Conservation (phyloP, 2,329 filamentous ascomycete genomes). For the Colletotrichum tropicicola region DNA sequence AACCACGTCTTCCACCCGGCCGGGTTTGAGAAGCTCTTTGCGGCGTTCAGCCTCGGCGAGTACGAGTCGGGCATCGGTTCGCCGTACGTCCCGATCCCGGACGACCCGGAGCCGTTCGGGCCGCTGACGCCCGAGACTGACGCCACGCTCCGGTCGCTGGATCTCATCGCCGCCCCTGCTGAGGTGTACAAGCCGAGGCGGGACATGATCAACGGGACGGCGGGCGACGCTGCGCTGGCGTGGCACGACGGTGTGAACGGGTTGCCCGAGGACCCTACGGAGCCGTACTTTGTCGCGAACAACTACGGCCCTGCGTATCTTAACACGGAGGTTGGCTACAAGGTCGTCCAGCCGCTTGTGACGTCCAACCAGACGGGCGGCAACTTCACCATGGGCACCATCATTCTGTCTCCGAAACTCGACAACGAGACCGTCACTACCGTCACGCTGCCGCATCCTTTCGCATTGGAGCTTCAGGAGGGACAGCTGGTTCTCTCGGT, state of each 20-base stretch:
- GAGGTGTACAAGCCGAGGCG: slow-evolving; percentile 49
- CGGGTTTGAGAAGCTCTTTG: slow-evolving; percentile 55
- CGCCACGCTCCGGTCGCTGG: neutral
- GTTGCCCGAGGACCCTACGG: slow-evolving; percentile 38
- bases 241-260: slow-evolving; percentile 49
- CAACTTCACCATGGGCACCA: slow-evolving; percentile 54
- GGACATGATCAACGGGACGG: slow-evolving; percentile 50
- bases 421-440: neutral
- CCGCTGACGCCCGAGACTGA: slow-evolving; percentile 41
- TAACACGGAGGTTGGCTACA: slow-evolving; percentile 46
- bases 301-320: slow-evolving; percentile 55
- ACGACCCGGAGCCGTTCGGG: neutral
- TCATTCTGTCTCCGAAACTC: slow-evolving; percentile 41
- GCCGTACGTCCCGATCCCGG: slow-evolving; percentile 12
- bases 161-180: neutral
- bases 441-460: slow-evolving; percentile 11
- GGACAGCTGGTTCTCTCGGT: slow-evolving; percentile 34
- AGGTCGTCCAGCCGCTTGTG: slow-evolving; percentile 53
- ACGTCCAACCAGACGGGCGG: slow-evolving; percentile 46
- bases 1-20: slow-evolving; percentile 54
- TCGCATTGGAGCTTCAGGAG: slow-evolving; percentile 37
- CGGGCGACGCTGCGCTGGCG: slow-evolving; percentile 35
- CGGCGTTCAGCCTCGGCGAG: slow-evolving; percentile 39
- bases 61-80: slow-evolving; percentile 8
- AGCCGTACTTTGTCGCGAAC: slow-evolving; percentile 54